phyloP scores from a whole-genome alignment of 768 basidiomycete species.

The Leccinum truebloodii region DNA sequence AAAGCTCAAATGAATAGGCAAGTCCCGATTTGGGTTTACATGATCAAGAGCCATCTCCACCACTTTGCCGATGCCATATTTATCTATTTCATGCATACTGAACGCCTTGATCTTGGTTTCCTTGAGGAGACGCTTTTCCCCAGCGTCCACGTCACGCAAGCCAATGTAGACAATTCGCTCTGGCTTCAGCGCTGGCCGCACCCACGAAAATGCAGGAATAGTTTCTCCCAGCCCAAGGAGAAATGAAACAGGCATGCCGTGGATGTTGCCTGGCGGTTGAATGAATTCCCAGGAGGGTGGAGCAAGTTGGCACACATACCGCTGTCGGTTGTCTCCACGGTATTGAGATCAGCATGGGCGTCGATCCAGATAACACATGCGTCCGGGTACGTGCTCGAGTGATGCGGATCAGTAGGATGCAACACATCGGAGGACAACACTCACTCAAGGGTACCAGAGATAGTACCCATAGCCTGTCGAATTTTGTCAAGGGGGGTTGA shows the following conservation, averaged over 20 bases:
- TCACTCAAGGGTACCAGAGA: slow-evolving; percentile 83
- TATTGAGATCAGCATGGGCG: slow-evolving; percentile 98
- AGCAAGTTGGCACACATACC: slow-evolving; percentile 40
- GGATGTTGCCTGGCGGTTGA: slow-evolving; percentile 73
- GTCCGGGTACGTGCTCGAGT: slow-evolving; percentile 63
- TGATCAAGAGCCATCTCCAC: slow-evolving; percentile 96
- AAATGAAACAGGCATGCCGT: slow-evolving; percentile 98
- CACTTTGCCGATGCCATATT: slow-evolving; percentile 89
- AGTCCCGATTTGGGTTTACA: slow-evolving; percentile 81
- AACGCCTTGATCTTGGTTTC: slow-evolving; percentile 82
- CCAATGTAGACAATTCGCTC: slow-evolving; percentile 94
- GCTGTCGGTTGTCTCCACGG: slow-evolving; percentile 74
- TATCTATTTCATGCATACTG: slow-evolving; percentile 89
- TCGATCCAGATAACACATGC: slow-evolving; percentile 96
- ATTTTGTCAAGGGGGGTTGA: slow-evolving; percentile 1
- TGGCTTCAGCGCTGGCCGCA: slow-evolving; percentile 65
- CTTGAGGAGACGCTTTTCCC: slow-evolving; percentile 84
- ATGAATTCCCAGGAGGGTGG: slow-evolving; percentile 3
- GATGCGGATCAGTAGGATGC: slow-evolving; percentile 6
- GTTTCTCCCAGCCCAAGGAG: slow-evolving; percentile 54
- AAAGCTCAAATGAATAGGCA: slow-evolving; percentile 93
- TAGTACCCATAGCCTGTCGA: slow-evolving; percentile 84
- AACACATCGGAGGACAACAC: slow-evolving; percentile 14
- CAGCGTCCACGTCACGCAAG: slow-evolving; percentile 87
- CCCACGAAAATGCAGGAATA: slow-evolving; percentile 52